A percentile compares a stretch with the other conserved stretches of the same genome.
Evolutionary conservation across 345 rosid genomes (phyloP).

Genomic region (Eucalyptus marginata): DNA sequence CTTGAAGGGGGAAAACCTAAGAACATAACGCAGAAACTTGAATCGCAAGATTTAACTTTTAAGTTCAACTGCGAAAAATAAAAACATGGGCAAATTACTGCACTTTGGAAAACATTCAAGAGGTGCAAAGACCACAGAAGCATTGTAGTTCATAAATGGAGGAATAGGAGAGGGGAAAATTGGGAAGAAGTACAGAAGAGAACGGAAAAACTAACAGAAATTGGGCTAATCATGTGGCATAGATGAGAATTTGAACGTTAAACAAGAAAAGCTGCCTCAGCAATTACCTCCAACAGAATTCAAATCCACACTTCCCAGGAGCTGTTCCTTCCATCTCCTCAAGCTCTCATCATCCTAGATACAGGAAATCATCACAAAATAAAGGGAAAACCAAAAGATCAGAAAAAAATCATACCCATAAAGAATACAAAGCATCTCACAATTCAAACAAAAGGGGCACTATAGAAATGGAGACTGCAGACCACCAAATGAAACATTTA

Average conservation of each 20-base stretch:
- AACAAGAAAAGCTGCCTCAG: background rate
- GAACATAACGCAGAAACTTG: background rate
- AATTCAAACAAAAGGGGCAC: background rate
- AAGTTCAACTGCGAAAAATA: background rate
- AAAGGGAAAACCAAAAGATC: background rate
- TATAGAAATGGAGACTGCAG: background rate
- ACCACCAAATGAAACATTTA: background rate
- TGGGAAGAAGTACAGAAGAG: background rate
- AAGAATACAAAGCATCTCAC: background rate
- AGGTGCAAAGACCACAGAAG: background rate
- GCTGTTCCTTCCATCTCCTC: slow-evolving; percentile 95
- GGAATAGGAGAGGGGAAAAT: background rate
- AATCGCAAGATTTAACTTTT: background rate
- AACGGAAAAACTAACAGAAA: background rate
- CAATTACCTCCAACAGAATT: slow-evolving; percentile 57
- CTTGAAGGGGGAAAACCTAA: background rate
- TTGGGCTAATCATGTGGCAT: background rate
- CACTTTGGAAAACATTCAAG: background rate
- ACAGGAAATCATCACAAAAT: background rate
- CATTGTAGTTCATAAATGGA: background rate
- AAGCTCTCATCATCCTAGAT: slow-evolving; percentile 85
- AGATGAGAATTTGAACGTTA: background rate
- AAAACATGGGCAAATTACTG: background rate
- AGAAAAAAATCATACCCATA: background rate
- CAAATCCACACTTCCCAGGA: slow-evolving; percentile 66